Evolutionary conservation across 352 stramenopile genomes (phyloP).

Genomic region (Pythium plurisporium): DNA sequence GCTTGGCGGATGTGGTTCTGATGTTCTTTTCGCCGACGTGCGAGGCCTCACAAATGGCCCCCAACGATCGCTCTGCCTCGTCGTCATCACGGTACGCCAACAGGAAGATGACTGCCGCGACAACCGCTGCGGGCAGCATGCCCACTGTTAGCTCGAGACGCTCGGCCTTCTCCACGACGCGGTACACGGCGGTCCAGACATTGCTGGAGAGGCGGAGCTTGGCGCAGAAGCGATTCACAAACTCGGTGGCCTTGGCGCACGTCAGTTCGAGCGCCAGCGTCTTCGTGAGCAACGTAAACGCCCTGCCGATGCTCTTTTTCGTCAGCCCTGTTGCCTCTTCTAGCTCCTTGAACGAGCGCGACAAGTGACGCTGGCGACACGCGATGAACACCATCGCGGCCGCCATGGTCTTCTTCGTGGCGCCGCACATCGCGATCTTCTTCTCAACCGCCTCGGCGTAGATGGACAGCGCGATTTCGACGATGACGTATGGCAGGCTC

Average conservation of each 20-base stretch:
- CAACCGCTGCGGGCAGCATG: not conserved
- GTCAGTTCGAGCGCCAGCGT: not conserved
- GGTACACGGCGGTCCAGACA: not conserved
- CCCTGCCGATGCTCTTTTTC: not conserved
- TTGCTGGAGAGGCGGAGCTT: not conserved
- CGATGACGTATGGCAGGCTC: not conserved
- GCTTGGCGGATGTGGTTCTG: too few relatives aligned
- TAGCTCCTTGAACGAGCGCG: not conserved
- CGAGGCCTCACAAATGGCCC: not conserved
- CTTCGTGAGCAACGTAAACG: not conserved
- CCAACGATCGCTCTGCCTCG: not conserved
- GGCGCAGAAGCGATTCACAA: not conserved
- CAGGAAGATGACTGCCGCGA: not conserved
- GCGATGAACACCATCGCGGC: not conserved
- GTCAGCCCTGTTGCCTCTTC: not conserved
- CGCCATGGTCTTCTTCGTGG: not conserved
- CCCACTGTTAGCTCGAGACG: not conserved
- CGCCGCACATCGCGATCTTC: not conserved
- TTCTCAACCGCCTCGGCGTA: not conserved
- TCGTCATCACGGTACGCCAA: too few relatives aligned
- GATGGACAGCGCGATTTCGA: not conserved
- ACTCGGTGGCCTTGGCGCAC: not conserved
- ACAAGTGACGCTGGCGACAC: not conserved
- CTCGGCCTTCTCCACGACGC: not conserved
- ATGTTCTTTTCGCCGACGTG: too few relatives aligned